Conservation (phyloP, 2,329 filamentous ascomycete genomes). For the Ilyonectria robusta region DNA sequence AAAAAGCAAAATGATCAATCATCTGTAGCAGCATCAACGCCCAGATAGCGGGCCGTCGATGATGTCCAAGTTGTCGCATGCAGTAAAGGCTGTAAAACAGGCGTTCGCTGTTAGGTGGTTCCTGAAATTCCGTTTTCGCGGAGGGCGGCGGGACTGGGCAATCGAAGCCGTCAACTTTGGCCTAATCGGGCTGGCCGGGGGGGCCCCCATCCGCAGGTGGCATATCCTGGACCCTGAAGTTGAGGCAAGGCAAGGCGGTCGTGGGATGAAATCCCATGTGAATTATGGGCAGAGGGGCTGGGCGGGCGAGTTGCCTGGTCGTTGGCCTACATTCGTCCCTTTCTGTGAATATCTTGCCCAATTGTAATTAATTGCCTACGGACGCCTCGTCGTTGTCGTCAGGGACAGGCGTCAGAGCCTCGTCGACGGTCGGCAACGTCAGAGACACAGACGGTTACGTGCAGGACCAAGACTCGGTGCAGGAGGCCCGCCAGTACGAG, state of each 20-base stretch:
- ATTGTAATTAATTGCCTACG: conserved; percentile 2
- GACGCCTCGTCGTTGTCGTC: background rate
- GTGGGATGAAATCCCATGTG: conserved; percentile 19
- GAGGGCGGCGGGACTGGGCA: conserved; percentile 4
- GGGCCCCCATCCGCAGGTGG: conserved; percentile 18
- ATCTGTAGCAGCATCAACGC: background rate
- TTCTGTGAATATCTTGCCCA: background rate
- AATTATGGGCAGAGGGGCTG: conserved; percentile 6
- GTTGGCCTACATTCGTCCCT: background rate
- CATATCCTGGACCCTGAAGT: conserved; percentile 15
- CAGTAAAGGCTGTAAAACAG: background rate
- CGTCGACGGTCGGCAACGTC: conserved; percentile 1
- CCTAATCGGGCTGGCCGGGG: conserved; percentile 27
- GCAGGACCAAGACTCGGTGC: conserved; percentile 11
- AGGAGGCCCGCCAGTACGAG: conserved; percentile 17
- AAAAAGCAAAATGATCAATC: background rate
- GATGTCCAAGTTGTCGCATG: background rate
- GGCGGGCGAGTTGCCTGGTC: background rate
- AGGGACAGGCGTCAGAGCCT: conserved; percentile 10
- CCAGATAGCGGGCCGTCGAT: background rate
- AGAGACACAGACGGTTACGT: conserved; percentile 16
- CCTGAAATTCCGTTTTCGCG: conserved; percentile 11
- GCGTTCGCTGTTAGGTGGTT: background rate
- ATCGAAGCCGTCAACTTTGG: conserved; percentile 16
- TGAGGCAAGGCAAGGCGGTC: conserved; percentile 4